These are phyloP conservation scores for Nothophoma quercina DNA, from an alignment of 2,329 filamentous ascomycete species.

Conservation along the genomic window DNA sequence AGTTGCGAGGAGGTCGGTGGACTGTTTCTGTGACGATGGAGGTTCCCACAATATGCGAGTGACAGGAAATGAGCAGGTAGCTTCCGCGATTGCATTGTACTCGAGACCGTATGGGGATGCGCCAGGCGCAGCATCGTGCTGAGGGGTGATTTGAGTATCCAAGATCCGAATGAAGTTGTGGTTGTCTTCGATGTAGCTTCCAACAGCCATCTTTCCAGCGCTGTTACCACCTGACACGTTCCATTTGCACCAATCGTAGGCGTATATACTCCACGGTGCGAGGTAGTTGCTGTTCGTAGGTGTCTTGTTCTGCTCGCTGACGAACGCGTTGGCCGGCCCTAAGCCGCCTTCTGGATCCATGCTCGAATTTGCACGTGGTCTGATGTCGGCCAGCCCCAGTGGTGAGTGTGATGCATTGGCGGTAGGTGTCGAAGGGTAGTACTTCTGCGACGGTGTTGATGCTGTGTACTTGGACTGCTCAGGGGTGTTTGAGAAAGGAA, in stretches of 20 bases:
- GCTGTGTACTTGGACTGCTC: conserved; percentile 57
- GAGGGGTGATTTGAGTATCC: conserved; percentile 79
- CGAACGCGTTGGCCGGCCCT: conserved; percentile 61
- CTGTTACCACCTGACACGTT: conserved; percentile 72
- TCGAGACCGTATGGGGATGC: conserved; percentile 80
- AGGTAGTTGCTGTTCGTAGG: conserved; percentile 88
- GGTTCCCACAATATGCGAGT: conserved; percentile 96
- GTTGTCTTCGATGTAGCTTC: conserved; percentile 95
- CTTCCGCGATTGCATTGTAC: conserved; percentile 92
- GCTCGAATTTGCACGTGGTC: conserved; percentile 82
- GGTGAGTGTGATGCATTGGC: conserved; percentile 81
- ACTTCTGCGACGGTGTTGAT: conserved; percentile 63
- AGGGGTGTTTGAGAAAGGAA: conserved; percentile 70
- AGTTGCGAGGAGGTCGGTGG: conserved; percentile 91
- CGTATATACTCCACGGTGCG: conserved; percentile 94
- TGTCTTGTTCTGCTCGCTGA: conserved; percentile 71
- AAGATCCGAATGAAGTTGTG: conserved; percentile 99
- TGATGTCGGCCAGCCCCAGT: conserved; percentile 88
- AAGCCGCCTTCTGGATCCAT: conserved; percentile 74
- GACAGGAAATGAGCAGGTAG: conserved; percentile 96
- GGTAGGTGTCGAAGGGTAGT: conserved; percentile 61
- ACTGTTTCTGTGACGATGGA: conserved; percentile 91
- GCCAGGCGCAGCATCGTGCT: conserved; percentile 72
- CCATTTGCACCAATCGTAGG: conserved; percentile 99
- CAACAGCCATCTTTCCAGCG: conserved; percentile 91